Conservation (phyloP, 495 filamentous ascomycete species). For the Hypoxylon rickii region DNA sequence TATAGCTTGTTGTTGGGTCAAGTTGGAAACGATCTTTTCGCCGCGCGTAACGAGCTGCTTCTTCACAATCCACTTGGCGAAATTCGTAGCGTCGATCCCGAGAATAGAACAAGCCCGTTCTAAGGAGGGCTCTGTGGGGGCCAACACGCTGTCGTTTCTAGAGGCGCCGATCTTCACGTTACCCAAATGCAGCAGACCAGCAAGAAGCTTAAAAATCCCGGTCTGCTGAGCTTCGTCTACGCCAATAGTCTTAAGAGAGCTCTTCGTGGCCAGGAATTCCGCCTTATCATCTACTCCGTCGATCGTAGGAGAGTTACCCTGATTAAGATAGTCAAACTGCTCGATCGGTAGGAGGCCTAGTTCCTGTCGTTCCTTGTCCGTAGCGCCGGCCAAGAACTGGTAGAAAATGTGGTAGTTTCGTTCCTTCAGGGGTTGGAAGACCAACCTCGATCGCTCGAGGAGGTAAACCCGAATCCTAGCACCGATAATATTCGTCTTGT, state of each 20-base stretch:
- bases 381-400: slow-evolving; percentile 91
- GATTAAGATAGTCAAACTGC: slow-evolving; percentile 94
- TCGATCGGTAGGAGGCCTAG: slow-evolving; percentile 79
- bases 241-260: slow-evolving; percentile 86
- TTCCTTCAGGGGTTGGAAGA: slow-evolving; percentile 98
- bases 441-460: slow-evolving; percentile 90
- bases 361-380: slow-evolving; percentile 80
- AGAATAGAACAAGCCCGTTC: slow-evolving; percentile 82
- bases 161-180: slow-evolving; percentile 94
- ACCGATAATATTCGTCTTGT: slow-evolving; percentile 93
- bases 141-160: slow-evolving; percentile 81
- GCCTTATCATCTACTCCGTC: slow-evolving; percentile 95
- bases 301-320: slow-evolving; percentile 87
- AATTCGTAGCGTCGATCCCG: slow-evolving; percentile 83
- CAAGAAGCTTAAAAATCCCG: slow-evolving; percentile 88
- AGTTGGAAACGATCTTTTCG: slow-evolving; percentile 95
- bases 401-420: slow-evolving; percentile 99
- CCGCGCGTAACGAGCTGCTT: slow-evolving; percentile 97
- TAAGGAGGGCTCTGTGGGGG: slow-evolving; percentile 79
- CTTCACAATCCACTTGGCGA: slow-evolving; percentile 99
- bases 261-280: slow-evolving; percentile 86
- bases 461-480: slow-evolving; percentile 96
- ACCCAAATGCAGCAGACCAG: slow-evolving; percentile 90
- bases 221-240: slow-evolving; percentile 73
- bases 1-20: slow-evolving; percentile 89